Conservation (phyloP, 495 filamentous ascomycete genomes). For the Penicillium roqueforti region DNA sequence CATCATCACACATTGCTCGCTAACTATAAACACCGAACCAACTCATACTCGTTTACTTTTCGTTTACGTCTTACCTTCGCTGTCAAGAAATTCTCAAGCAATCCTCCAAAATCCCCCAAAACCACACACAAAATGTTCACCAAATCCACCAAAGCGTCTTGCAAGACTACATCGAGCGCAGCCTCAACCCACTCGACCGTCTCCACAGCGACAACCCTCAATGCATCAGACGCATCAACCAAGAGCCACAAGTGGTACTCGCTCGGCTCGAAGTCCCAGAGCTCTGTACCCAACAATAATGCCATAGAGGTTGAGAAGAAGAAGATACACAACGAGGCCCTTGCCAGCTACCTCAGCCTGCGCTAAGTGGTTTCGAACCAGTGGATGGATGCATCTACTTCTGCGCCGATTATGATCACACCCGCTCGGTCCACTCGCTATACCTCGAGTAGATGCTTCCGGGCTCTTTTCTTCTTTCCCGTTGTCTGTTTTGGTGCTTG, state of each 20-base stretch:
- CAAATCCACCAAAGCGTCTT: conserved; percentile 16
- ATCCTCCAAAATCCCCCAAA: not conserved
- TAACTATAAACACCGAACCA: not conserved
- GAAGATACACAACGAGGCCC: conserved; percentile 28
- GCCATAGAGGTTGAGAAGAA: conserved; percentile 8
- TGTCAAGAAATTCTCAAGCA: not conserved
- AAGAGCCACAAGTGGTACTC: conserved; percentile 30
- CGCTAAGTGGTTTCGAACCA: conserved; percentile 14
- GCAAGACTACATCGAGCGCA: conserved; percentile 17
- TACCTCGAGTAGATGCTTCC: not conserved
- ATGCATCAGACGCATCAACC: conserved; percentile 11
- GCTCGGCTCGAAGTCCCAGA: conserved; percentile 10
- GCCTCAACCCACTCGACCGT: conserved; percentile 26
- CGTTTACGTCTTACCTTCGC: not conserved
- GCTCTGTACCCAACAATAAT: conserved; percentile 5
- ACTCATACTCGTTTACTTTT: not conserved
- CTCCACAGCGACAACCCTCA: conserved; percentile 30
- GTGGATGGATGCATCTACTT: not conserved
- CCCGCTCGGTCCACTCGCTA: not conserved
- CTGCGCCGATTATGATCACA: not conserved
- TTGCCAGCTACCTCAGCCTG: conserved; percentile 29
- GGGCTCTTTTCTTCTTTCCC: not conserved
- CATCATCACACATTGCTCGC: not conserved
- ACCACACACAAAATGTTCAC: conserved; percentile 13
- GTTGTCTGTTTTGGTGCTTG: not conserved